These are phyloP conservation scores for Meripilus lineatus DNA, from an alignment of 1,284 basidiomycete species.

Conservation along the genomic window DNA sequence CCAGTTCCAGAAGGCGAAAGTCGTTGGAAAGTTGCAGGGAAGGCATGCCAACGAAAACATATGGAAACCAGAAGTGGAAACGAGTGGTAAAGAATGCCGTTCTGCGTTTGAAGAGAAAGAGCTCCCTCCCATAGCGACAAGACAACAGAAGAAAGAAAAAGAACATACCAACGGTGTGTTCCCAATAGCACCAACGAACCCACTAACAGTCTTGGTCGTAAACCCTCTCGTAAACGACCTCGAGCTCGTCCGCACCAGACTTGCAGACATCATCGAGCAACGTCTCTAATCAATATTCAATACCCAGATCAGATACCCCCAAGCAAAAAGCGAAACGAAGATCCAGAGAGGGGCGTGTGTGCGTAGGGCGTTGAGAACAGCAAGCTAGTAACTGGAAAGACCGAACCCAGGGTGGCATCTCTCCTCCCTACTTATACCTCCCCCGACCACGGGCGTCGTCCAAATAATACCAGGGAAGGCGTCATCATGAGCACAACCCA, in stretches of 20 bases:
- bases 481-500: slow-evolving; percentile 33
- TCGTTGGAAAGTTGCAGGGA: no score
- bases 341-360: no score
- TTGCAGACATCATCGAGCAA: slow-evolving; percentile 19
- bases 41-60: no score
- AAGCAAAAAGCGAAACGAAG: no score
- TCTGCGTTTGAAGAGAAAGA: no score
- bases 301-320: no score
- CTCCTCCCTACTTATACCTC: neutral
- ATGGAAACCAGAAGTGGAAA: no score
- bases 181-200: slow-evolving; percentile 88
- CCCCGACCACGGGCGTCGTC: neutral
- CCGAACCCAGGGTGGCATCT: neutral
- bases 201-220: slow-evolving; percentile 58
- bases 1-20: no score
- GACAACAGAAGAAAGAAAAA: neutral
- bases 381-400: slow-evolving; percentile 7
- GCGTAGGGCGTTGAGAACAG: no score
- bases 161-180: slow-evolving; percentile 85
- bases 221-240: slow-evolving; percentile 37
- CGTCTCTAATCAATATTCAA: no score
- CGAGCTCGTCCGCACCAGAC: slow-evolving; percentile 13
- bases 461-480: slow-evolving; percentile 17
- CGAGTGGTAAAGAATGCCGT: no score
- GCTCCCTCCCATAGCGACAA: no score